These are phyloP conservation scores for Saccharomycopsis lassenensis DNA, from an alignment of 805 yeast genomes.

Conservation along the genomic window DNA sequence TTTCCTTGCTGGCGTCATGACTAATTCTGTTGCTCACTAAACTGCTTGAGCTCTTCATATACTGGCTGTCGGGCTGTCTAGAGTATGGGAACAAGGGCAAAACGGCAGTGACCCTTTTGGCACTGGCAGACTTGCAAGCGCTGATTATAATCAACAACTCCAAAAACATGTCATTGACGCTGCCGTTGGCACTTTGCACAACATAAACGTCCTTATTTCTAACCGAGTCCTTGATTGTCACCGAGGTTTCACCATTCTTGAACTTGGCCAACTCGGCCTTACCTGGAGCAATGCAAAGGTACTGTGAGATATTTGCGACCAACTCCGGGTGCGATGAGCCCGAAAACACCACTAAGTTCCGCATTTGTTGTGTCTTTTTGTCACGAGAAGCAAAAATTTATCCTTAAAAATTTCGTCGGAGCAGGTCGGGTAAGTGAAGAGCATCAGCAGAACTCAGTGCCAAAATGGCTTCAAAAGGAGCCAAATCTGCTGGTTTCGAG, in stretches of 20 bases:
- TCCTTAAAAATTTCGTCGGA: too few relatives aligned
- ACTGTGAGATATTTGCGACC: constrained; percentile 63
- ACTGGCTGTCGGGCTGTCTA: constrained; percentile 91
- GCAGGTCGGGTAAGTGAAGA: too few relatives aligned
- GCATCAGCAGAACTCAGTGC: too few relatives aligned
- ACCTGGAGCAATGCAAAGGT: constrained; percentile 65
- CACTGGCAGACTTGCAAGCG: constrained; percentile 91
- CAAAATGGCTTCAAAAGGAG: too few relatives aligned
- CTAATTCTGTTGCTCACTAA: neutral
- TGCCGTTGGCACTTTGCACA: constrained; percentile 75
- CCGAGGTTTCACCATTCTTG: constrained; percentile 91
- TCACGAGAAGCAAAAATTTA: too few relatives aligned
- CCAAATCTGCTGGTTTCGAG: too few relatives aligned
- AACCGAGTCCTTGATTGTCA: constrained; percentile 77
- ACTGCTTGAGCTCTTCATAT: constrained; percentile 31
- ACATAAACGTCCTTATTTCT: constrained; percentile 94
- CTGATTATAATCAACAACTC: constrained; percentile 74
- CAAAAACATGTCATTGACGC: constrained; percentile 77
- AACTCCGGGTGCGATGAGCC: constrained; percentile 84
- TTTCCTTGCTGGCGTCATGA: constrained; percentile 24
- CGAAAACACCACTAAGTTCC: constrained; percentile 79
- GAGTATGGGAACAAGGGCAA: constrained; percentile 92
- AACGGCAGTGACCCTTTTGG: constrained; percentile 80
- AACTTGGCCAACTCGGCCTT: constrained; percentile 52
- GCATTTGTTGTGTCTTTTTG: too few relatives aligned